Evolutionary conservation across 2,329 filamentous ascomycete genomes (phyloP).

Genomic region (Trichoderma sp.): DNA sequence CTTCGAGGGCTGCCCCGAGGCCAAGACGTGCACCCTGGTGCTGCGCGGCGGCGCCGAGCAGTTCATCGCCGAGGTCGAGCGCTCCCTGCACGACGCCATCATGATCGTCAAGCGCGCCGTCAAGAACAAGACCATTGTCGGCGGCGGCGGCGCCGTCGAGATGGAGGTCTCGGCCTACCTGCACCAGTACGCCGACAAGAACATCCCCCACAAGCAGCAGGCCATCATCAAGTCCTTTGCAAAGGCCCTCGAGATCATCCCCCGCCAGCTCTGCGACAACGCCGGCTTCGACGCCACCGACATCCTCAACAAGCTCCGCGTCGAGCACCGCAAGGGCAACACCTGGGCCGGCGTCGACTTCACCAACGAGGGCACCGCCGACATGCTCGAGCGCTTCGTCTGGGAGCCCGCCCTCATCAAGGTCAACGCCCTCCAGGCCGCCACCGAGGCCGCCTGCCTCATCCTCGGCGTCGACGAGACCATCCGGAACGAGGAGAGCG

Average conservation of each 20-base stretch:
- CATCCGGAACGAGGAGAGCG: slow-evolving; percentile 95
- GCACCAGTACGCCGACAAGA: slow-evolving; percentile 88
- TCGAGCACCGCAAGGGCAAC: slow-evolving; percentile 92
- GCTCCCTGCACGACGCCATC: slow-evolving; percentile 96
- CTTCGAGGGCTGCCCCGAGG: slow-evolving; percentile 92
- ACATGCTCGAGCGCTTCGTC: slow-evolving; percentile 95
- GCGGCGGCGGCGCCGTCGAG: slow-evolving; percentile 89
- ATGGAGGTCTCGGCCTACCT: slow-evolving; percentile 97
- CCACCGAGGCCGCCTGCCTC: slow-evolving; percentile 91
- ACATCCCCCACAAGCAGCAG: slow-evolving; percentile 93
- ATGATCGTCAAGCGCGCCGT: slow-evolving; percentile 99
- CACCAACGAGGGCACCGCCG: slow-evolving; percentile 82
- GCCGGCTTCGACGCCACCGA: slow-evolving; percentile 98
- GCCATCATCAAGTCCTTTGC: slow-evolving; percentile 97
- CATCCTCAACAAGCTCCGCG: slow-evolving; percentile 92
- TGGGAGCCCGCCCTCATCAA: slow-evolving; percentile 98
- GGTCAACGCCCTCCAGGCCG: slow-evolving; percentile 94
- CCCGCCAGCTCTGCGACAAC: slow-evolving; percentile 96
- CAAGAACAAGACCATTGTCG: slow-evolving; percentile 91
- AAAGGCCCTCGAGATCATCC: slow-evolving; percentile 95
- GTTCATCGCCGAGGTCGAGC: slow-evolving; percentile 98
- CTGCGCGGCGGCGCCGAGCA: slow-evolving; percentile 96
- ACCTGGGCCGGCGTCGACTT: slow-evolving; percentile 98
- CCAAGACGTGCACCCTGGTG: slow-evolving; percentile 95
- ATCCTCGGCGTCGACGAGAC: slow-evolving; percentile 98